These are phyloP conservation scores for Neopestalotiopsis sp. DNA, from an alignment of 2,329 filamentous ascomycete species.

Conservation along the genomic window DNA sequence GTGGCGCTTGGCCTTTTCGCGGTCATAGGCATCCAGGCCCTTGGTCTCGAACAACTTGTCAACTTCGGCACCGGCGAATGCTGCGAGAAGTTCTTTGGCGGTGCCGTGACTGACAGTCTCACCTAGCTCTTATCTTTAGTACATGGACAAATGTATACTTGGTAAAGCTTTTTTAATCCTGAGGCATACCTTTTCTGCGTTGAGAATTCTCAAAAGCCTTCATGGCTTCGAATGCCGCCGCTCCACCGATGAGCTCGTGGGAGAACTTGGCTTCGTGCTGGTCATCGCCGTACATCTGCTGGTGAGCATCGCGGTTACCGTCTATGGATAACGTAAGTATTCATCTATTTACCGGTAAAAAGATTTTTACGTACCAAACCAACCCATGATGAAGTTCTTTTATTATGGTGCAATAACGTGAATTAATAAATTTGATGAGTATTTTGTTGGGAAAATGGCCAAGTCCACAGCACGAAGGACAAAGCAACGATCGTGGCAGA, in stretches of 20 bases:
- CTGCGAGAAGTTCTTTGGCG: slow-evolving; percentile 78
- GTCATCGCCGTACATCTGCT: slow-evolving; percentile 46
- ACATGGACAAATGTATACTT: not conserved
- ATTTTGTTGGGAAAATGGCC: no score
- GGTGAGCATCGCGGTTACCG: slow-evolving; percentile 38
- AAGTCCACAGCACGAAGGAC: no score
- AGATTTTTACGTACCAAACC: not conserved
- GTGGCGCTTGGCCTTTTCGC: slow-evolving; percentile 62
- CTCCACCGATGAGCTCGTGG: slow-evolving; percentile 78
- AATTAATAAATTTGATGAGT: not conserved
- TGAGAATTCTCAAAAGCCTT: slow-evolving; percentile 80
- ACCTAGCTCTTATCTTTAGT: slow-evolving; percentile 48
- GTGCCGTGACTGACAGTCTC: slow-evolving; percentile 74
- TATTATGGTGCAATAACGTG: not conserved
- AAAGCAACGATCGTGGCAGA: no score
- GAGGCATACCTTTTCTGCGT: slow-evolving; percentile 66
- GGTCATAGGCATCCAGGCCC: slow-evolving; percentile 65
- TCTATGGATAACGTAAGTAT: not conserved
- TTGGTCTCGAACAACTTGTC: slow-evolving; percentile 78
- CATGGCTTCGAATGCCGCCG: slow-evolving; percentile 79
- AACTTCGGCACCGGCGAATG: slow-evolving; percentile 74
- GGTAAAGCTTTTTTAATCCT: not conserved
- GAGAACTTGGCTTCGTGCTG: slow-evolving; percentile 66
- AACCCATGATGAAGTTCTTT: not conserved
- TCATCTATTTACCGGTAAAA: not conserved